Conservation (phyloP, 1,284 basidiomycete genomes). For the Trichosporon ovoides region DNA sequence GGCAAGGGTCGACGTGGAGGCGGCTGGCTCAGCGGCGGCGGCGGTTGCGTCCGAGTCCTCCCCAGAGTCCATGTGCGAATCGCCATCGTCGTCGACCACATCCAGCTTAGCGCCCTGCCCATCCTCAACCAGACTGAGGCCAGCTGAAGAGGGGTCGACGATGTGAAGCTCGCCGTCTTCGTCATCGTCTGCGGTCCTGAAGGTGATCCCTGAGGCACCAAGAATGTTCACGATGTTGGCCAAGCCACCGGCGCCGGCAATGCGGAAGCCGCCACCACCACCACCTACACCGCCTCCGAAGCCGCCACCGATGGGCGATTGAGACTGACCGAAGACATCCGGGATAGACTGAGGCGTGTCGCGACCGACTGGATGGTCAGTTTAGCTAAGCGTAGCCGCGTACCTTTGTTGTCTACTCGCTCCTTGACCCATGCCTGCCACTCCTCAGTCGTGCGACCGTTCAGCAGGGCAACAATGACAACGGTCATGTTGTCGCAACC, state of each 20-base stretch:
- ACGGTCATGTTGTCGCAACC: slow-evolving; percentile 99
- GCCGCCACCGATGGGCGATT: slow-evolving; percentile 15
- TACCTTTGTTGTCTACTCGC: slow-evolving; percentile 68
- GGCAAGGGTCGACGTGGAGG: slow-evolving; percentile 18
- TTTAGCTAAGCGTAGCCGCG: slow-evolving; percentile 51
- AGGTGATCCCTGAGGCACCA: slow-evolving; percentile 41
- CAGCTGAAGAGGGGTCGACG: slow-evolving; percentile 14
- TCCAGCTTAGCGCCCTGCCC: slow-evolving; percentile 17
- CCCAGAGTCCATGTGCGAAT: slow-evolving; percentile 56
- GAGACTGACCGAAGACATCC: slow-evolving; percentile 41
- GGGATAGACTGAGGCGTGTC: slow-evolving; percentile 53
- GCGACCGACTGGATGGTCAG: slow-evolving; percentile 51
- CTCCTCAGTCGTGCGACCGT: slow-evolving; percentile 79
- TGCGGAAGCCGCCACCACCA: slow-evolving; percentile 36
- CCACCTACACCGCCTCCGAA: slow-evolving; percentile 24
- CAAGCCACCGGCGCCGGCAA: slow-evolving; percentile 40
- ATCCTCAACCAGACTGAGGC: slow-evolving; percentile 11
- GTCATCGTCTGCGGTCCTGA: slow-evolving; percentile 35
- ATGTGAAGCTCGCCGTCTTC: slow-evolving; percentile 35
- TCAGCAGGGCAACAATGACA: slow-evolving; percentile 79
- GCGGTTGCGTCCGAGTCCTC: slow-evolving; percentile 58
- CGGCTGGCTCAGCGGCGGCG: slow-evolving; percentile 19
- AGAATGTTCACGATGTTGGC: slow-evolving; percentile 46
- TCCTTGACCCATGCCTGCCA: slow-evolving; percentile 91
- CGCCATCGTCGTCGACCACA: slow-evolving; percentile 51